Percentiles rank a stretch among this genome's conserved stretches.
Conservation (phyloP, 2,329 filamentous ascomycete genomes). For the Monilinia fructigena region DNA sequence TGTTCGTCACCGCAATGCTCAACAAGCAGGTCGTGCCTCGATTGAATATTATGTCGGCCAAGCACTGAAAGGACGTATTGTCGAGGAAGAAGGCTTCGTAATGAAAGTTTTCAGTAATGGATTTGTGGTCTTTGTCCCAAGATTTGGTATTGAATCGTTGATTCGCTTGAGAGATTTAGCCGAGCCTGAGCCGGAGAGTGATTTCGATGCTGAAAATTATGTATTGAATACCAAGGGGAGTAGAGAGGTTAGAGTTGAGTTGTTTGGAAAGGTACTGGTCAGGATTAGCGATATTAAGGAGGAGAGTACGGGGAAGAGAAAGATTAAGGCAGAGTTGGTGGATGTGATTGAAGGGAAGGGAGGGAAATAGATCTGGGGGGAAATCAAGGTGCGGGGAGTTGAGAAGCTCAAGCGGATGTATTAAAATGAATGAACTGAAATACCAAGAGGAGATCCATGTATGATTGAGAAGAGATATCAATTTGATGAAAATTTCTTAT, state of each 20-base stretch:
- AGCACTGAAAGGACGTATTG: constrained; percentile 74
- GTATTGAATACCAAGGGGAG: constrained; percentile 62
- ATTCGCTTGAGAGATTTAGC: constrained; percentile 83
- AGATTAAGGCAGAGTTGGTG: constrained; percentile 73
- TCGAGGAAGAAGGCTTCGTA: constrained; percentile 88
- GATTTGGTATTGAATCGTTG: constrained; percentile 92
- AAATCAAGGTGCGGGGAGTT: rapidly evolving
- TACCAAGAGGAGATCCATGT: not conserved
- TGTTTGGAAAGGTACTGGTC: constrained; percentile 91
- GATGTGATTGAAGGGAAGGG: not conserved
- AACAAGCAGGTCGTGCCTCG: constrained; percentile 88
- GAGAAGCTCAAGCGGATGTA: too few relatives aligned
- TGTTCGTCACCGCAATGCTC: constrained; percentile 91
- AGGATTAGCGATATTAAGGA: constrained; percentile 91
- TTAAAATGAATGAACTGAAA: not conserved
- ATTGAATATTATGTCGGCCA: constrained; percentile 99
- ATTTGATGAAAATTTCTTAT: not conserved
- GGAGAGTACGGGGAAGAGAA: constrained; percentile 92
- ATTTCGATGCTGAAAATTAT: constrained; percentile 85
- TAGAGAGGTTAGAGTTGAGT: constrained; percentile 62
- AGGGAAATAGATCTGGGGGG: not conserved
- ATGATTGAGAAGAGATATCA: constrained; percentile 16
- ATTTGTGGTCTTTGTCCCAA: constrained; percentile 91
- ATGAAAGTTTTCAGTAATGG: constrained; percentile 98
- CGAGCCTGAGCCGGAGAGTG: constrained; percentile 72